phyloP scores from a whole-genome alignment of 768 basidiomycete species.

The Termitomyces sp. region DNA sequence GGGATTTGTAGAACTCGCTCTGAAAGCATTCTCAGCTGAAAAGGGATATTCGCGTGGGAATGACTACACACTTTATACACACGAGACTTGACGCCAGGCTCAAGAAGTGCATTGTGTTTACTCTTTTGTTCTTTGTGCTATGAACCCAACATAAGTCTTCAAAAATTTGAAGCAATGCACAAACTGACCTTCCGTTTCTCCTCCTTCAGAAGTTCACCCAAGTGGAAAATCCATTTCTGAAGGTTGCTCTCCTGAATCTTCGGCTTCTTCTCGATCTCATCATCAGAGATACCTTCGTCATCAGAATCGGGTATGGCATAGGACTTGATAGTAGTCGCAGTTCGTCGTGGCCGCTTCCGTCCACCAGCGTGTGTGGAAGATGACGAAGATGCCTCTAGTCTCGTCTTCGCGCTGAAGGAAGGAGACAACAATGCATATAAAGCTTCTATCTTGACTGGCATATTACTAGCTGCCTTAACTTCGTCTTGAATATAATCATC shows the following conservation, averaged over 20 bases:
- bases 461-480: slow-evolving; percentile 11
- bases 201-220: slow-evolving; percentile 54
- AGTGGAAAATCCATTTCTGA: slow-evolving; percentile 68
- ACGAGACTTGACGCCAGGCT: slow-evolving; percentile 45
- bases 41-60: not conserved
- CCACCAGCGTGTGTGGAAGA: slow-evolving; percentile 24
- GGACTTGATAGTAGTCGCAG: slow-evolving; percentile 52
- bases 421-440: slow-evolving; percentile 26
- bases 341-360: slow-evolving; percentile 59
- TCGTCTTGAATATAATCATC: slow-evolving; percentile 55
- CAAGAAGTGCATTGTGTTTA: slow-evolving; percentile 41
- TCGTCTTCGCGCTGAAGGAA: slow-evolving; percentile 19
- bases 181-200: slow-evolving; percentile 66
- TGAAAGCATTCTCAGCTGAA: slow-evolving; percentile 21
- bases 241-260: slow-evolving; percentile 38
- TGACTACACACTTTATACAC: slow-evolving; percentile 49
- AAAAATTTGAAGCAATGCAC: slow-evolving; percentile 6
- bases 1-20: slow-evolving; percentile 69
- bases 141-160: slow-evolving; percentile 6
- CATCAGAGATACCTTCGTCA: slow-evolving; percentile 53
- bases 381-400: slow-evolving; percentile 15
- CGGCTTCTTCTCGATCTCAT: slow-evolving; percentile 31
- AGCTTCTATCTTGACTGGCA: slow-evolving; percentile 42
- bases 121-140: slow-evolving; percentile 68
- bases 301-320: slow-evolving; percentile 72